Evolutionary conservation across 192 early-diverging fungal species (phyloP).

Genomic region (Coemansia sp.): DNA sequence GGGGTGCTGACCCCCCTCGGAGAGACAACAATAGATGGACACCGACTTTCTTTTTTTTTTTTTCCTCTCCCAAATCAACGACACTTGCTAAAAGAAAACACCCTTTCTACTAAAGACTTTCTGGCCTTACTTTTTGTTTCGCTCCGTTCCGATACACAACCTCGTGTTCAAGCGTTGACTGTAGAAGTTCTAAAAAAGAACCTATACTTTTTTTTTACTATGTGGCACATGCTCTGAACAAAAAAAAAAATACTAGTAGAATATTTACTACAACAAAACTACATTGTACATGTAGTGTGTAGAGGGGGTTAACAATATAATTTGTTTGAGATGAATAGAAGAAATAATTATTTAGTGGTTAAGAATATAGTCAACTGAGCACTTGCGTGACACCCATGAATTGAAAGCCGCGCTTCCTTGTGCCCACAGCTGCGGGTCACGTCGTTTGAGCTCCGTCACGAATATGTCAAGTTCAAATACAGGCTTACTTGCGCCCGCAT

Average conservation of each 20-base stretch:
- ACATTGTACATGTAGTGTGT: no score
- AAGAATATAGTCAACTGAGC: constrained; percentile 46
- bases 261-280: no score
- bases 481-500: constrained; percentile 22
- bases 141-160: neutral
- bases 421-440: constrained; percentile 39
- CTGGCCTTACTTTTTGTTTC: neutral
- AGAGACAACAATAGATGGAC: neutral
- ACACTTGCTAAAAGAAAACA: neutral
- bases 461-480: constrained; percentile 53
- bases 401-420: constrained; percentile 36
- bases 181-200: neutral
- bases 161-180: neutral
- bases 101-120: neutral
- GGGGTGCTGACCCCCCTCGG: neutral
- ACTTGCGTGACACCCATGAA: constrained; percentile 48
- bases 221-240: neutral
- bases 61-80: neutral
- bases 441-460: constrained; percentile 49
- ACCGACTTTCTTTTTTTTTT: neutral
- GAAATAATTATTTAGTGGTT: constrained; percentile 23
- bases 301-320: neutral
- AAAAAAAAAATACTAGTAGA: neutral
- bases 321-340: neutral
- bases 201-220: neutral